These are phyloP conservation scores for Claviceps cyperi DNA, from an alignment of 2,329 filamentous ascomycete species.

Conservation along the genomic window DNA sequence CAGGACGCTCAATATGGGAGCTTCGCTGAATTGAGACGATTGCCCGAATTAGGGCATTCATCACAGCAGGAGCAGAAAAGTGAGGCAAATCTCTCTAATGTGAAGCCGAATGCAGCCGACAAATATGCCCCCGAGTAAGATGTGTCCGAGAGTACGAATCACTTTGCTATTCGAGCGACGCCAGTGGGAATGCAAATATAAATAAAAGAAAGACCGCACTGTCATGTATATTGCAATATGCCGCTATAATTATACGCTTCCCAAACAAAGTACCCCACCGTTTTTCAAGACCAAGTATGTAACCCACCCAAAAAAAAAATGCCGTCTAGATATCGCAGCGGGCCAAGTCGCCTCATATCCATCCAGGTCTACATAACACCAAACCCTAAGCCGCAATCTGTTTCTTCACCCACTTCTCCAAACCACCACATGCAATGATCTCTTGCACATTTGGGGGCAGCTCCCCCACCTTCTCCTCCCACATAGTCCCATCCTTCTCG, in stretches of 20 bases:
- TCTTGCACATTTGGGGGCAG: slow-evolving; percentile 76
- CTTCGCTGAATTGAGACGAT: no score
- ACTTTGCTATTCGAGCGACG: neutral
- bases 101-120: no score
- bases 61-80: no score
- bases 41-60: no score
- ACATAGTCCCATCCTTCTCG: slow-evolving; percentile 50
- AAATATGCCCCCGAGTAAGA: neutral
- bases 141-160: no score
- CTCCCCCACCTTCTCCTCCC: slow-evolving; percentile 73
- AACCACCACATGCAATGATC: slow-evolving; percentile 61
- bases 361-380: neutral
- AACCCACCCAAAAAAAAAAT: neutral
- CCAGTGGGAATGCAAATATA: neutral
- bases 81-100: no score
- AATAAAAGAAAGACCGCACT: neutral
- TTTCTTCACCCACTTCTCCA: slow-evolving; percentile 72
- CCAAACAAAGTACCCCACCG: neutral
- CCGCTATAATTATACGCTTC: neutral
- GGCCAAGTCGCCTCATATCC: neutral
- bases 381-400: slow-evolving; percentile 31
- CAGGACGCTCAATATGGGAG: no score
- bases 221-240: neutral
- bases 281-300: neutral
- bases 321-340: neutral